Evolutionary conservation across 2,329 filamentous ascomycete genomes (phyloP).

Genomic region (Botrytis sinoallii): DNA sequence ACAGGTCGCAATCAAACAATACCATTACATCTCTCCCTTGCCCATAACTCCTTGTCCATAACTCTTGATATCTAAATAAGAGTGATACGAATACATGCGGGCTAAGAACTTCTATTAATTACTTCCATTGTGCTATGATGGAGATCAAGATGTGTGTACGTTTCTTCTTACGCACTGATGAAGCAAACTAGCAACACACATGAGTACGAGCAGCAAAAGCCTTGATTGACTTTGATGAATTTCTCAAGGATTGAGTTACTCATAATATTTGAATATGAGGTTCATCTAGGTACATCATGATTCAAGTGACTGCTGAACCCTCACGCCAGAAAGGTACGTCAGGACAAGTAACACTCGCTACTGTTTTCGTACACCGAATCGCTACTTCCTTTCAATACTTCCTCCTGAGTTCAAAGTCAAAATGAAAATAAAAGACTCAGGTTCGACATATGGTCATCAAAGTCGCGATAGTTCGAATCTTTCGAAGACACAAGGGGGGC

Average conservation of each 20-base stretch:
- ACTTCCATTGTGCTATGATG: background rate
- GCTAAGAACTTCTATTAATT: background rate
- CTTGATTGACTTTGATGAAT: background rate
- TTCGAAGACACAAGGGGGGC: background rate
- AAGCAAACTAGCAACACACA: background rate
- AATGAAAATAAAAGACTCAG: background rate
- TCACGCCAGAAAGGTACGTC: too few relatives aligned
- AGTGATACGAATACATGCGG: too few relatives aligned
- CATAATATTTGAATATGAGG: background rate
- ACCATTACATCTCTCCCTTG: background rate
- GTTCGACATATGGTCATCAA: too few relatives aligned
- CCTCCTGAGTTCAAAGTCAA: background rate
- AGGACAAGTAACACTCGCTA: background rate
- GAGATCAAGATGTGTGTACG: background rate
- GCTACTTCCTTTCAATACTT: background rate
- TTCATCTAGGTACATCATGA: background rate
- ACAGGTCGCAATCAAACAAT: background rate
- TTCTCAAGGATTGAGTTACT: background rate
- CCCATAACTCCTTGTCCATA: background rate
- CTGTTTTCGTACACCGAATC: background rate
- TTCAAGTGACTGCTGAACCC: background rate
- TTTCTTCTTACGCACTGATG: background rate
- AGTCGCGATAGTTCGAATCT: too few relatives aligned
- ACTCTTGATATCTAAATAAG: background rate
- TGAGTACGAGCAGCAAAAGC: background rate